These are phyloP conservation scores for Rhododendron simsii DNA, from an alignment of 148 eudicot genomes.

Conservation along the genomic window DNA sequence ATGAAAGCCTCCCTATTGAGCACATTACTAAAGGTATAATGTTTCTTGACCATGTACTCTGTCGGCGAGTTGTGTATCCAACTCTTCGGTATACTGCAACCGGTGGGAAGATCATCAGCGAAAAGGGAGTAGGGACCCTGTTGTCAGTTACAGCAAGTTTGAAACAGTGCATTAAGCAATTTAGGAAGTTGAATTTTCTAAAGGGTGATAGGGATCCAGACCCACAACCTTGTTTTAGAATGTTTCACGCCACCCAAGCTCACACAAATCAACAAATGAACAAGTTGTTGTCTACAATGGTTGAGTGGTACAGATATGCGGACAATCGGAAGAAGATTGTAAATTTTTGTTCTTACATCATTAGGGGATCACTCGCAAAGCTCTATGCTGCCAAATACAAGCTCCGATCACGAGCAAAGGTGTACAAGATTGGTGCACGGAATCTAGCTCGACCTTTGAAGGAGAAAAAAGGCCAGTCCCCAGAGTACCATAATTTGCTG, in stretches of 20 bases:
- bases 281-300: constrained; percentile 80
- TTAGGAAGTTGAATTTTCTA: constrained; percentile 65
- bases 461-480: constrained; percentile 89
- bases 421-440: constrained; percentile 80
- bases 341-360: constrained; percentile 81
- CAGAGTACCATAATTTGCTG: constrained; percentile 78
- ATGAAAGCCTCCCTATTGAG: constrained; percentile 88
- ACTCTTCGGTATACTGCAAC: constrained; percentile 92
- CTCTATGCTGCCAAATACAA: constrained; percentile 98
- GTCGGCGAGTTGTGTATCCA: constrained; percentile 91
- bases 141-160: constrained; percentile 92
- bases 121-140: constrained; percentile 93
- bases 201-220: constrained; percentile 97
- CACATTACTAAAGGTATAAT: constrained; percentile 93
- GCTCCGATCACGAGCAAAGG: constrained; percentile 95
- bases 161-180: constrained; percentile 87
- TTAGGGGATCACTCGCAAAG: constrained; percentile 93
- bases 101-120: constrained; percentile 94
- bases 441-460: constrained; percentile 86
- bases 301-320: constrained; percentile 88
- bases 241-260: constrained; percentile 97
- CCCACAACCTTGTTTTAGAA: constrained; percentile 95
- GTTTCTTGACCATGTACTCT: constrained; percentile 92
- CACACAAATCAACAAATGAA: constrained; percentile 96
- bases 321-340: constrained; percentile 92